Evolutionary conservation across 2,329 filamentous ascomycete species (phyloP).

Genomic region (Botryosphaeria dothidea): DNA sequence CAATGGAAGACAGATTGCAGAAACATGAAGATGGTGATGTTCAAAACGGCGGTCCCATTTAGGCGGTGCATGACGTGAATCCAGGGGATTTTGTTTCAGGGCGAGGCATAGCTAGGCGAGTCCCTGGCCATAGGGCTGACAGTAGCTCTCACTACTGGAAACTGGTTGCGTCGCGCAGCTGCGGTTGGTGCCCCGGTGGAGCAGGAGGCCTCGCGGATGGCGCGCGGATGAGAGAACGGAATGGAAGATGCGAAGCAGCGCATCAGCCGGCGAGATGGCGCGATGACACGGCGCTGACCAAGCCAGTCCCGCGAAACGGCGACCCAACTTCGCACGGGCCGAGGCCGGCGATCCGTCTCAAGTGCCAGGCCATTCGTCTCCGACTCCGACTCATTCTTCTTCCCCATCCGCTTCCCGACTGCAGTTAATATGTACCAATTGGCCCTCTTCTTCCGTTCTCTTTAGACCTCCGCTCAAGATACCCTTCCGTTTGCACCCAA

Average conservation of each 20-base stretch:
- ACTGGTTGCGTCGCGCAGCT: background rate
- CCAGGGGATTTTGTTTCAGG: background rate
- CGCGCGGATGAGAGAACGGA: background rate
- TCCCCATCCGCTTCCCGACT: background rate
- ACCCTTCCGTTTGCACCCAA: background rate
- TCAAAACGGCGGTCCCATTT: background rate
- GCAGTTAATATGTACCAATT: background rate
- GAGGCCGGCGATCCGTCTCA: background rate
- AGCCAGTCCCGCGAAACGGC: background rate
- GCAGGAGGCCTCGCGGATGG: background rate
- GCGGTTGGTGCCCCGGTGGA: background rate
- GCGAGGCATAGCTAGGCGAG: background rate
- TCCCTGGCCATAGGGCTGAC: slow-evolving; percentile 1
- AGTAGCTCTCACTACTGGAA: background rate
- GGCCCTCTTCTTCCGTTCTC: background rate
- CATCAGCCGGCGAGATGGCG: background rate
- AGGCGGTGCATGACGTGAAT: background rate
- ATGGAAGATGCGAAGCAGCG: background rate
- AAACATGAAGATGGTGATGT: too few species aligned
- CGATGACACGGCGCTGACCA: background rate
- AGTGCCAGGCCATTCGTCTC: background rate
- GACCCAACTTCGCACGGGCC: background rate
- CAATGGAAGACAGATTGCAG: background rate
- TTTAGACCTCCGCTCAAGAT: background rate
- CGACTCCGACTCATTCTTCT: background rate